phyloP scores from a whole-genome alignment of 2,329 filamentous ascomycete species.

The Colletotrichum karsti region DNA sequence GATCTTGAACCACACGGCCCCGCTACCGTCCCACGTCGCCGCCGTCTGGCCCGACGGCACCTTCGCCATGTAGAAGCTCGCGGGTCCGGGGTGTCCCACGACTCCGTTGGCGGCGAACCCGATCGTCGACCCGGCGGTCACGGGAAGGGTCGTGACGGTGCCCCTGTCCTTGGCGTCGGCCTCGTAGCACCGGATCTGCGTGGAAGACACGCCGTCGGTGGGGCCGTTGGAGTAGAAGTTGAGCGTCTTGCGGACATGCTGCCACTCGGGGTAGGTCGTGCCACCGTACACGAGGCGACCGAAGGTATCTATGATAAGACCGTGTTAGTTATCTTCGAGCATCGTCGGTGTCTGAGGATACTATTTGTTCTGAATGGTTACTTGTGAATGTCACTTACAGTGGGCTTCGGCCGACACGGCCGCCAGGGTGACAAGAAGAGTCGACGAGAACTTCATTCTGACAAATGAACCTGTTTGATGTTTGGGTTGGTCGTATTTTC shows the following conservation, averaged over 20 bases:
- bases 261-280: conserved; percentile 36
- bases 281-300: conserved; percentile 21
- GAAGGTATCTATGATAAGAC: conserved; percentile 6
- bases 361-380: background rate
- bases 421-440: background rate
- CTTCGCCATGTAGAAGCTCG: conserved; percentile 46
- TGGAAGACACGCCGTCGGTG: conserved; percentile 39
- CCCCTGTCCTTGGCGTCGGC: conserved; percentile 18
- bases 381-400: background rate
- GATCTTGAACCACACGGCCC: conserved; percentile 48
- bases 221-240: conserved; percentile 42
- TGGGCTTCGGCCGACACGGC: conserved; percentile 8
- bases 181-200: conserved; percentile 44
- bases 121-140: conserved; percentile 36
- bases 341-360: no score
- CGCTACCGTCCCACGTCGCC: conserved; percentile 41
- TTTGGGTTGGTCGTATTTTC: no score
- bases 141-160: conserved; percentile 9
- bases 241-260: conserved; percentile 40
- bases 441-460: conserved; percentile 9
- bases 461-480: accelerated
- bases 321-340: background rate
- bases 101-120: conserved; percentile 46
- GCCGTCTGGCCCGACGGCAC: conserved; percentile 42
- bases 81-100: conserved; percentile 48